Evolutionary conservation across 2,329 filamentous ascomycete species (phyloP).

Genomic region (Colletotrichum kahawae): DNA sequence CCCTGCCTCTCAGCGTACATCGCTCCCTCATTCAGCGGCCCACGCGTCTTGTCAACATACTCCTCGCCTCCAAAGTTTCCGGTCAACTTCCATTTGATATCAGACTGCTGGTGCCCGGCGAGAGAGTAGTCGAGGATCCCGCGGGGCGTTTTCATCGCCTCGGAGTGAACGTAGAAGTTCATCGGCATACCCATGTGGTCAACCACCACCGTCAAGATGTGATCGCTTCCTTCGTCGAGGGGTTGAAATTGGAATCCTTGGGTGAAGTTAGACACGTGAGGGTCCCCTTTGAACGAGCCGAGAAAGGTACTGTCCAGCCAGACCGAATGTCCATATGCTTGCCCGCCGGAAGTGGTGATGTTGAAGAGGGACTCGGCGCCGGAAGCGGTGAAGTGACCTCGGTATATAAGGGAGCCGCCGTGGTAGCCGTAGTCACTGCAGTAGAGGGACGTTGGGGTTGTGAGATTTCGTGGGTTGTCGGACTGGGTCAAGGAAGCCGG

Average conservation of each 20-base stretch:
- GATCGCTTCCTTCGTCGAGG: slow-evolving; percentile 46
- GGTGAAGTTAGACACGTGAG: background rate
- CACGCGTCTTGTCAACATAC: slow-evolving; percentile 59
- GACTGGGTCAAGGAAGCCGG: slow-evolving; percentile 34
- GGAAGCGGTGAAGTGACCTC: slow-evolving; percentile 66
- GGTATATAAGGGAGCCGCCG: slow-evolving; percentile 67
- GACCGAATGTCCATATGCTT: slow-evolving; percentile 66
- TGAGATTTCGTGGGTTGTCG: slow-evolving; percentile 30
- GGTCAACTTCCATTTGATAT: slow-evolving; percentile 64
- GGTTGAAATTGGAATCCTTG: slow-evolving; percentile 50
- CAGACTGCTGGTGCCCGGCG: slow-evolving; percentile 45
- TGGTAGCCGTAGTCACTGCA: slow-evolving; percentile 73
- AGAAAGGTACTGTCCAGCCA: slow-evolving; percentile 66
- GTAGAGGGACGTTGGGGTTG: slow-evolving; percentile 69
- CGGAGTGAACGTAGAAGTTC: slow-evolving; percentile 59
- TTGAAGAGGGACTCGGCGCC: slow-evolving; percentile 61
- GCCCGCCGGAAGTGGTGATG: slow-evolving; percentile 65
- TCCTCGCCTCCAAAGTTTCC: slow-evolving; percentile 66
- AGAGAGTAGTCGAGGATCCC: slow-evolving; percentile 64
- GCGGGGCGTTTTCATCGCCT: slow-evolving; percentile 62
- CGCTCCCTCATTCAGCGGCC: slow-evolving; percentile 66
- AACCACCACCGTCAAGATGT: slow-evolving; percentile 70
- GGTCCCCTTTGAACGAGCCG: background rate
- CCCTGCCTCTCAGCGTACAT: slow-evolving; percentile 62
- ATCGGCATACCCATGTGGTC: slow-evolving; percentile 74